Conservation (phyloP, 2,329 filamentous ascomycete species). For the Neophaeococcomyces mojaviensis region DNA sequence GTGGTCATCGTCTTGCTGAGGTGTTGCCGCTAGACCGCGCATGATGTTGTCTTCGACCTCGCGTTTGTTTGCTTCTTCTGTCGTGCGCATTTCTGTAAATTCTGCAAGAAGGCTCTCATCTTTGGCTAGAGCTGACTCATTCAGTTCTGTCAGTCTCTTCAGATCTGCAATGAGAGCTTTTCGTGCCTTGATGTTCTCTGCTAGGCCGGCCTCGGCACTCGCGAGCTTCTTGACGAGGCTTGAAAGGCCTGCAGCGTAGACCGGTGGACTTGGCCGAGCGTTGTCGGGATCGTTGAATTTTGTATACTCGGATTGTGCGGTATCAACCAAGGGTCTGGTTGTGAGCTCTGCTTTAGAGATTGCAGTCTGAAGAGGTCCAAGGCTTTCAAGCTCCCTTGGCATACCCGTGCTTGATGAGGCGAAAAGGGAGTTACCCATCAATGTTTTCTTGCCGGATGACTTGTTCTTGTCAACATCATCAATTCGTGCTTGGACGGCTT, state of each 20-base stretch:
- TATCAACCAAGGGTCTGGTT: constrained; percentile 58
- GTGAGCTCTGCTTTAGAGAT: constrained; percentile 65
- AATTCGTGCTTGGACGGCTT: constrained; percentile 69
- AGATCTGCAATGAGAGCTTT: constrained; percentile 68
- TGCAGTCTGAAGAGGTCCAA: constrained; percentile 67
- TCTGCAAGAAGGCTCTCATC: constrained; percentile 63
- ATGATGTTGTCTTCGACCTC: constrained; percentile 90
- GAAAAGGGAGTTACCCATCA: constrained; percentile 64
- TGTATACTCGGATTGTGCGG: constrained; percentile 73
- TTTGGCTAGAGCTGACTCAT: constrained; percentile 59
- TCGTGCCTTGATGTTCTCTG: constrained; percentile 81
- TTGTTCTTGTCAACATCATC: constrained; percentile 58
- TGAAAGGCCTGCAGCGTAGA: constrained; percentile 83
- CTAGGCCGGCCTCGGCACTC: constrained; percentile 79
- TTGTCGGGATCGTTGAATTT: constrained; percentile 69
- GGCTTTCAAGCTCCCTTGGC: constrained; percentile 66
- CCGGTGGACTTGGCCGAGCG: constrained; percentile 69
- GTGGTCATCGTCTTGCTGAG: constrained; percentile 29
- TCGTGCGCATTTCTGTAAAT: constrained; percentile 58
- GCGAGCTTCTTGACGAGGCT: constrained; percentile 84
- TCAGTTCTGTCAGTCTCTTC: constrained; percentile 71
- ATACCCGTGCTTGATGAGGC: constrained; percentile 48
- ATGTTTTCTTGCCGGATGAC: constrained; percentile 42
- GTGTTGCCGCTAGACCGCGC: constrained; percentile 55
- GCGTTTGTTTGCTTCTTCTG: constrained; percentile 73